Percentiles rank a stretch among this genome's conserved stretches.
Conservation (phyloP, 345 rosid species). For the Hibiscus tridactylites region DNA sequence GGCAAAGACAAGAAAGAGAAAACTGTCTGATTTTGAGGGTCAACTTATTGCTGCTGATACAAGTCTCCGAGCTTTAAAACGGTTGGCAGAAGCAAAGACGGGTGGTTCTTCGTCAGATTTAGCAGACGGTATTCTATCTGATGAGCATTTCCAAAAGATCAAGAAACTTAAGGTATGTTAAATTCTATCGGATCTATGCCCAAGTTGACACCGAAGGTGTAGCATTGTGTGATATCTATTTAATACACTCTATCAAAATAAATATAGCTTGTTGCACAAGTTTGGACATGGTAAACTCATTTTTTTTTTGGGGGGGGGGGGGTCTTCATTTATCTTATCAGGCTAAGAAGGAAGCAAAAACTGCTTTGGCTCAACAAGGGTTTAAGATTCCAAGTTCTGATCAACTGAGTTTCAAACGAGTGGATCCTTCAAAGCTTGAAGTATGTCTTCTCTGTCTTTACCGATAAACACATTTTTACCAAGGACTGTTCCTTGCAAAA, state of each 20-base stretch:
- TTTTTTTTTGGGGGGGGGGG: constrained; percentile 5
- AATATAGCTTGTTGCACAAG: neutral
- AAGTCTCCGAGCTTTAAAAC: constrained; percentile 86
- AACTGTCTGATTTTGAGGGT: constrained; percentile 57
- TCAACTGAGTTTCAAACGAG: constrained; percentile 65
- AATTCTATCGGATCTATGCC: neutral
- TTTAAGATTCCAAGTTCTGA: constrained; percentile 69
- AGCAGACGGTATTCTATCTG: constrained; percentile 76
- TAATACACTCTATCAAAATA: neutral
- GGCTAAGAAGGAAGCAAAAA: constrained; percentile 70
- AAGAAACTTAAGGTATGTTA: constrained; percentile 67
- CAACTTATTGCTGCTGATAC: constrained; percentile 63
- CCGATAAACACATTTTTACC: neutral
- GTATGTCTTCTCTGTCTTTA: constrained; percentile 37
- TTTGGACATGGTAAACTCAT: neutral
- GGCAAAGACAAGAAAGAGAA: constrained; percentile 53
- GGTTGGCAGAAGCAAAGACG: constrained; percentile 52
- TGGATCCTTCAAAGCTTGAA: constrained; percentile 83
- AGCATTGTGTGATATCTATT: neutral
- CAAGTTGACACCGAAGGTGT: neutral
- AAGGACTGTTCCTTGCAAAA: neutral
- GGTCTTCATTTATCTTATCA: constrained; percentile 14
- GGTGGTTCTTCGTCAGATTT: constrained; percentile 24
- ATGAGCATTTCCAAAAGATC: constrained; percentile 81
- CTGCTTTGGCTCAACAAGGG: constrained; percentile 69